phyloP scores from a whole-genome alignment of 495 filamentous ascomycete species.

The Friedmanniomyces endolithicus region DNA sequence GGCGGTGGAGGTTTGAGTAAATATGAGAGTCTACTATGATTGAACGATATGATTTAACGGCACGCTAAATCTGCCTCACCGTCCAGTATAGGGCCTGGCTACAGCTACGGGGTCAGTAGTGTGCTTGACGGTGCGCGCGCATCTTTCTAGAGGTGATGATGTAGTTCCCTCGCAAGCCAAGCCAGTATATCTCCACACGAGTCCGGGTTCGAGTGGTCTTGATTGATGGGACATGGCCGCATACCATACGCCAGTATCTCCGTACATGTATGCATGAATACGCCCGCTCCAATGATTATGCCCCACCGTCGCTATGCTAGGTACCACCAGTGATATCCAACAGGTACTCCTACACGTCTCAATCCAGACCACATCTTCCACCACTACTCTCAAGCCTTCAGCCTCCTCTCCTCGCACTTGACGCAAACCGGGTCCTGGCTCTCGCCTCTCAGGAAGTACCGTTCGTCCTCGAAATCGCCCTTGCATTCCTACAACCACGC shows the following conservation, averaged over 20 bases:
- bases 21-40: slow-evolving; percentile 22
- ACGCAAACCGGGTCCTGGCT: slow-evolving; percentile 50
- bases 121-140: too few species aligned
- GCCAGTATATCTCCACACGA: too few species aligned
- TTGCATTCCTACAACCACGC: slow-evolving; percentile 42
- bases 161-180: too few species aligned
- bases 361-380: neutral
- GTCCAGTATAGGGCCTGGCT: too few species aligned
- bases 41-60: neutral
- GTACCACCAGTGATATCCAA: neutral
- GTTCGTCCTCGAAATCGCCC: slow-evolving; percentile 48
- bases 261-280: too few species aligned
- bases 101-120: too few species aligned
- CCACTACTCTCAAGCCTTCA: slow-evolving; percentile 38
- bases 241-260: too few species aligned
- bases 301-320: neutral
- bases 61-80: too few species aligned
- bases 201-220: too few species aligned
- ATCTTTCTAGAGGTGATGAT: too few species aligned
- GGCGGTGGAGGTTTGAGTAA: slow-evolving; percentile 16
- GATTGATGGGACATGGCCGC: too few species aligned
- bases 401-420: slow-evolving; percentile 48
- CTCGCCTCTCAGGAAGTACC: slow-evolving; percentile 51
- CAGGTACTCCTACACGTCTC: neutral
- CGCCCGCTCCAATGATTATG: too few species aligned